Evolutionary conservation across 331 rosid genomes (phyloP).

Genomic region (Pyracantha coccinea): DNA sequence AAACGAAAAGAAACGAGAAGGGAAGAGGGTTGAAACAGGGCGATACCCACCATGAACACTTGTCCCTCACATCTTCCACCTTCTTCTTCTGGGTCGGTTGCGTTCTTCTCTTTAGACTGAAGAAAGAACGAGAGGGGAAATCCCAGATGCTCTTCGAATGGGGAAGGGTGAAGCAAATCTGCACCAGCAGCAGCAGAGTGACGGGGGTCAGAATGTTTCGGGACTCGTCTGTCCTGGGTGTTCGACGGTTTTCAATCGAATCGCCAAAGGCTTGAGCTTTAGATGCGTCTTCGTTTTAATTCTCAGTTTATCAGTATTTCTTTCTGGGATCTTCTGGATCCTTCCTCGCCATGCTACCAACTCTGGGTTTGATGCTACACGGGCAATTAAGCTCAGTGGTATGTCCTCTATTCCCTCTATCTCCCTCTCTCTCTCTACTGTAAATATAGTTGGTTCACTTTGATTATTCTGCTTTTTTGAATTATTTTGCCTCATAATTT

Average conservation of each 20-base stretch:
- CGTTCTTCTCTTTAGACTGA: background rate
- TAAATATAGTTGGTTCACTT: background rate
- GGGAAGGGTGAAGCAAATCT: constrained; percentile 58
- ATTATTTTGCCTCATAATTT: constrained; percentile 4
- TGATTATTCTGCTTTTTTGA: background rate
- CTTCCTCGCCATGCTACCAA: constrained; percentile 36
- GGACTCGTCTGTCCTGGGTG: constrained; percentile 34
- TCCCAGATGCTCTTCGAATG: constrained; percentile 88
- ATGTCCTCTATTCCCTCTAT: background rate
- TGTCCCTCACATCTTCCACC: constrained; percentile 17
- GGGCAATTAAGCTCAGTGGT: constrained; percentile 59
- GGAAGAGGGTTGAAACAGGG: background rate
- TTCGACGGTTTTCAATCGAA: constrained; percentile 23
- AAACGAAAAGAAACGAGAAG: background rate
- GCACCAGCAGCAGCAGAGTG: constrained; percentile 29
- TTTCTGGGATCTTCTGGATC: constrained; percentile 75
- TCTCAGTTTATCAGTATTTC: constrained; percentile 42
- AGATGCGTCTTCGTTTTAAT: constrained; percentile 60
- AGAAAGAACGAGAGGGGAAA: constrained; percentile 2
- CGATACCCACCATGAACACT: constrained; percentile 25
- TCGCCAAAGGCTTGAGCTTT: constrained; percentile 43
- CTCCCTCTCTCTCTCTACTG: background rate
- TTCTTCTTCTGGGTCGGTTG: background rate
- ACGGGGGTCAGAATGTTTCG: constrained; percentile 20
- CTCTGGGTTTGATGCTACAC: constrained; percentile 51